Percentiles rank a stretch among this genome's conserved stretches.
Evolutionary conservation across 768 basidiomycete species (phyloP).

Genomic region (Podaxis sp.): DNA sequence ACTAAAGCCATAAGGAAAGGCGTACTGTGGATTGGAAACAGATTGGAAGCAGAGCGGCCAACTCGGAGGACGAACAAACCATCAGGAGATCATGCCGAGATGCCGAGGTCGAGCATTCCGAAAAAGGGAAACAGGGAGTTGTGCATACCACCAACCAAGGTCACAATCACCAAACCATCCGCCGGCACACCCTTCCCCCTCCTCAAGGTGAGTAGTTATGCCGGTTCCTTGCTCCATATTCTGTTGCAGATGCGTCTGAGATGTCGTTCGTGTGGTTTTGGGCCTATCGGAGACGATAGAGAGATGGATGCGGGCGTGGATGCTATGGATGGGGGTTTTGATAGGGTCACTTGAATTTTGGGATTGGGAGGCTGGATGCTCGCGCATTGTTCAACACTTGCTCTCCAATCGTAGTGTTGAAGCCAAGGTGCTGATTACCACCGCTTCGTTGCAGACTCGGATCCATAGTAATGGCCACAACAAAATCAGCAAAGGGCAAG

Average conservation of each 20-base stretch:
- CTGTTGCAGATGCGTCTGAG: neutral
- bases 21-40: neutral
- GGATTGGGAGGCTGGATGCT: neutral
- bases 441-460: conserved; percentile 3
- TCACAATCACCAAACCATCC: neutral
- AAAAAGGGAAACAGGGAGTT: conserved; percentile 9
- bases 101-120: conserved; percentile 4
- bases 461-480: conserved; percentile 51
- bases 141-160: neutral
- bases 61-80: neutral
- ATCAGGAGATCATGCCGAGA: conserved; percentile 9
- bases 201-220: conserved; percentile 23
- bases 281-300: conserved; percentile 1
- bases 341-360: neutral
- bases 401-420: neutral
- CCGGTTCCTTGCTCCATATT: conserved; percentile 3
- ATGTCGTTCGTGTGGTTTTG: conserved; percentile 5
- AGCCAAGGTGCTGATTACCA: conserved; percentile 8
- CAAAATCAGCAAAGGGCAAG: conserved; percentile 67
- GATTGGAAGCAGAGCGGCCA: neutral
- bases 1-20: neutral
- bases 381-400: neutral
- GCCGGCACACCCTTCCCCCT: conserved; percentile 3
- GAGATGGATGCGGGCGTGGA: conserved; percentile 17
- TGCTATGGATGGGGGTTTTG: conserved; percentile 16